These are phyloP conservation scores for Pisolithus microcarpus DNA, from an alignment of 768 basidiomycete genomes.

Conservation along the genomic window DNA sequence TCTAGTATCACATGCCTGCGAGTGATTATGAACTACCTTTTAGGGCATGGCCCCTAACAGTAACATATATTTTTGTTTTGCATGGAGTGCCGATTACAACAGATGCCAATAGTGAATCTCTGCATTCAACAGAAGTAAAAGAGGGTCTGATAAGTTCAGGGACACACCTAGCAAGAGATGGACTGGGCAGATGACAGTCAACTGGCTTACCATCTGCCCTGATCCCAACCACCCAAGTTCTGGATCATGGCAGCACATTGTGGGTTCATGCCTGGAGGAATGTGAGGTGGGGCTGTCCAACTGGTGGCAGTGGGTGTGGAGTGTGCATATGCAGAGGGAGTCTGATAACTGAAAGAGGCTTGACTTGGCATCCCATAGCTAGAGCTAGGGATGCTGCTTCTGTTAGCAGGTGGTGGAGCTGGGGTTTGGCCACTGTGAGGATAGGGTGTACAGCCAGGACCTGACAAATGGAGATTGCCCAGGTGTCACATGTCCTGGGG, in stretches of 20 bases:
- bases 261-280: slow-evolving; percentile 59
- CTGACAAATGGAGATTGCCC: slow-evolving; percentile 73
- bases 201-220: slow-evolving; percentile 20
- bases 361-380: slow-evolving; percentile 26
- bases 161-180: too few relatives aligned
- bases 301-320: slow-evolving; percentile 39
- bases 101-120: too few relatives aligned
- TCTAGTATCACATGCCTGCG: too few relatives aligned
- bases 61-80: too few relatives aligned
- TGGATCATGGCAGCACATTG: slow-evolving; percentile 62
- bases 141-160: too few relatives aligned
- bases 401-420: slow-evolving; percentile 28
- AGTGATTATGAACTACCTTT: too few relatives aligned
- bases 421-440: slow-evolving; percentile 53
- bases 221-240: slow-evolving; percentile 33
- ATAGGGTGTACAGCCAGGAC: slow-evolving; percentile 64
- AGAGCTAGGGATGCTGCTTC: slow-evolving; percentile 20
- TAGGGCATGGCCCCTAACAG: too few relatives aligned
- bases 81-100: too few relatives aligned
- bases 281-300: slow-evolving; percentile 35
- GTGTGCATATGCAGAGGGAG: slow-evolving; percentile 33
- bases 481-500: slow-evolving; percentile 67
- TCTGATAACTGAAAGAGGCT: slow-evolving; percentile 32
- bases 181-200: too few relatives aligned
- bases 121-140: too few relatives aligned